Base-by-base conservation (phyloP, 805 yeast species). In the Metschnikowia matae region DNA sequence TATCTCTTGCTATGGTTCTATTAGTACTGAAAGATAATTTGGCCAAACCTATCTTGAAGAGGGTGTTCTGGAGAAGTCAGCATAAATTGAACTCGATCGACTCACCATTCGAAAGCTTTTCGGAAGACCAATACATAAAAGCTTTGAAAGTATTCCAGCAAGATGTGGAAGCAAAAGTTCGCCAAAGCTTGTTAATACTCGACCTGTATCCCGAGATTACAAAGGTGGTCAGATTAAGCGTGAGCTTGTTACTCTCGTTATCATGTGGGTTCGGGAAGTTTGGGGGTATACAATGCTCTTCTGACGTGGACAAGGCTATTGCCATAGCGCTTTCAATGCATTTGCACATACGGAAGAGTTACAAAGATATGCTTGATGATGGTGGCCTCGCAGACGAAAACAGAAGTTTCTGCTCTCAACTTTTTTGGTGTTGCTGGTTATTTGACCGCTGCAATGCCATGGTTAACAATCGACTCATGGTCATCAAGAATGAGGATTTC, bases 401-500 rank as follows among this genome's bases (percentile, higher is more conserved):
- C 4, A 34, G 37, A 34, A 44, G 44, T 31, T 64, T 66, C 42
- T 53, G 62, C 15, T 56, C 63, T 14, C 57, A 63, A 38, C 51
- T 69, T 17, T 70, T 72, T 70, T 70, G 73, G 73, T 54, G 62
- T 40, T 59, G 69, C 41, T 69, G 58, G 48, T 51, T 68, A 3
- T 50, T 69, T 40, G 75, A 70, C 52, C 51, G 71, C 20, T 62
- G 67, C 53, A 68, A 62, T 51, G 70, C 75, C 5, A 58, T 71
- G 47, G 68, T 70, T 23, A 71, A 70, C 50, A 71, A 74, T 5
- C 60, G 75, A 15, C 71, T 74, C 1, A 58, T 71, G 35, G 61
- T 67, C n/a, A 59, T 73, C 47, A 63, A 69, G 40, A 59, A 67
- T 23, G 70, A 67, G 29, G 78, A 74, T 51, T 70, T 71, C 33